Conservation (phyloP, 768 basidiomycete genomes). For the Amanita rubescens region DNA sequence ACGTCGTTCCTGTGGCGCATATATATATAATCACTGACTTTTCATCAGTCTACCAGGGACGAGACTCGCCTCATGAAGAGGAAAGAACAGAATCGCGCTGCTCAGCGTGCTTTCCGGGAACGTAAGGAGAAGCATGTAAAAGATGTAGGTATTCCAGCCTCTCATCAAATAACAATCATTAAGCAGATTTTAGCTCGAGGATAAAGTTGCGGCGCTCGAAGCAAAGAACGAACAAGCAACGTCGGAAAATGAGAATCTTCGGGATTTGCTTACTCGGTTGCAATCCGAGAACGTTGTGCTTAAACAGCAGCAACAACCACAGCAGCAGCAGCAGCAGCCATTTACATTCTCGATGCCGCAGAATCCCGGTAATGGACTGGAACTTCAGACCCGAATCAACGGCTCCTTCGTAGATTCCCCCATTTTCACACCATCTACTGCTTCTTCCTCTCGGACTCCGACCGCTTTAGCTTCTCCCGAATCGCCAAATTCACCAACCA, state of each 20-base stretch:
- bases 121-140: constrained; percentile 96
- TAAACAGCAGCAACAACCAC: constrained; percentile 38
- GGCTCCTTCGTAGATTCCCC: constrained; percentile 18
- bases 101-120: constrained; percentile 95
- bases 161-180: constrained; percentile 3
- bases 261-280: constrained; percentile 75
- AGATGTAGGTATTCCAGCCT: constrained; percentile 55
- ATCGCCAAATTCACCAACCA: constrained; percentile 27
- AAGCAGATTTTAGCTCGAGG: constrained; percentile 61
- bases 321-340: constrained; percentile 24
- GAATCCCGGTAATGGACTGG: constrained; percentile 11
- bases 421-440: constrained; percentile 22
- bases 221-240: constrained; percentile 66
- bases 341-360: constrained; percentile 82
- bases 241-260: constrained; percentile 83
- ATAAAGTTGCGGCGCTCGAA: constrained; percentile 82
- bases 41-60: constrained; percentile 42
- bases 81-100: constrained; percentile 96
- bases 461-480: constrained; percentile 17
- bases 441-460: constrained; percentile 14
- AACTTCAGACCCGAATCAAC: constrained; percentile 11
- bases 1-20: neutral
- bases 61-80: constrained; percentile 75
- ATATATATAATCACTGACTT: neutral
- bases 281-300: constrained; percentile 83